A percentile compares a stretch with the other conserved stretches of the same genome.
Conservation (phyloP, 768 basidiomycete species). For the Boletus patriciae region DNA sequence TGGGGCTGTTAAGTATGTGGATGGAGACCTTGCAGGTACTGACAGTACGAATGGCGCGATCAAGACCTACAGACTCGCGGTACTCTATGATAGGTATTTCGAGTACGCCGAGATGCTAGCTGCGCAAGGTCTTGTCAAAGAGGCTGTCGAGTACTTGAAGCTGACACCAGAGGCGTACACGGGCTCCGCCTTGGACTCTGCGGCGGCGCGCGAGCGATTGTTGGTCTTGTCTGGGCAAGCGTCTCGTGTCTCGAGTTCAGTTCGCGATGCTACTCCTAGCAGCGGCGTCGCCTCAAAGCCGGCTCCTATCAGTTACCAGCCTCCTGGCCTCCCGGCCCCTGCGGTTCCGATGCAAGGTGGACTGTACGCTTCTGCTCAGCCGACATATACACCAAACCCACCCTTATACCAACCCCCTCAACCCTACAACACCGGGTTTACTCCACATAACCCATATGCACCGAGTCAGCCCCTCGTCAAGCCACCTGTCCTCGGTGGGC, state of each 20-base stretch:
- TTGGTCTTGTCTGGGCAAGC: constrained; percentile 38
- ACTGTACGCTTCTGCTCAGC: constrained; percentile 17
- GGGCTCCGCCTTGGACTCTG: constrained; percentile 50
- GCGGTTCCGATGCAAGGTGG: constrained; percentile 22
- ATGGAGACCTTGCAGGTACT: constrained; percentile 58
- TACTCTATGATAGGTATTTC: constrained; percentile 88
- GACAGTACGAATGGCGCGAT: constrained; percentile 41
- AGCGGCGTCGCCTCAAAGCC: constrained; percentile 24
- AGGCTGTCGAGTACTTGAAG: constrained; percentile 77
- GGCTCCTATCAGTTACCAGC: not conserved
- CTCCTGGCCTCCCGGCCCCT: constrained; percentile 34
- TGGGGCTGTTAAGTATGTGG: constrained; percentile 76
- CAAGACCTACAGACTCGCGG: constrained; percentile 78
- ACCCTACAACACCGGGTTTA: not conserved
- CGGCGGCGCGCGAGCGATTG: constrained; percentile 47
- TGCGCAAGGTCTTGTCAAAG: constrained; percentile 82
- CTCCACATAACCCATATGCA: constrained; percentile 6
- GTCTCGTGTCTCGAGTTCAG: constrained; percentile 29
- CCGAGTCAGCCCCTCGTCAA: constrained; percentile 35
- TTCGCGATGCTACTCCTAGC: constrained; percentile 27
- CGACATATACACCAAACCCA: constrained; percentile 37
- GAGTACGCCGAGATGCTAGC: constrained; percentile 95
- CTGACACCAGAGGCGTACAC: constrained; percentile 79
- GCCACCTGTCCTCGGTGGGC: constrained; percentile 42
- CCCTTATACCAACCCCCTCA: constrained; percentile 13